phyloP scores from a whole-genome alignment of 192 early-diverging fungal species.

The Coemansia sp. region DNA sequence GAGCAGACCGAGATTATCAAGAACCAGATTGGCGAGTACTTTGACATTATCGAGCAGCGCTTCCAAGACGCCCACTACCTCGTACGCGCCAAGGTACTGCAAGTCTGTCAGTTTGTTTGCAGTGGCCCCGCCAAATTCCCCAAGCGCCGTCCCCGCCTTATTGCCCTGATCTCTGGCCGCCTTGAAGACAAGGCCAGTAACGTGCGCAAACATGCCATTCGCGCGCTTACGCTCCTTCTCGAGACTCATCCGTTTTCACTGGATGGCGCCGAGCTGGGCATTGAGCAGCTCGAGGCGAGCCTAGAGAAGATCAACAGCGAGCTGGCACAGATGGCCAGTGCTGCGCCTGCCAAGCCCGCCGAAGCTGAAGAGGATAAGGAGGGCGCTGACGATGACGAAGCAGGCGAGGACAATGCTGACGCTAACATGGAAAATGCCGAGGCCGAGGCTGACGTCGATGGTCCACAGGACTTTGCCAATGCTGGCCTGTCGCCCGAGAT shows the following conservation, averaged over 20 bases:
- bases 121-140: conserved; percentile 76
- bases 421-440: conserved; percentile 6
- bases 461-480: conserved; percentile 33
- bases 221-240: conserved; percentile 76
- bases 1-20: conserved; percentile 67
- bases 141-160: conserved; percentile 68
- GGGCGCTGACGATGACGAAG: conserved; percentile 28
- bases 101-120: conserved; percentile 75
- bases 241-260: conserved; percentile 86
- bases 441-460: conserved; percentile 36
- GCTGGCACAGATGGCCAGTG: conserved; percentile 59
- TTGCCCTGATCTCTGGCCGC: conserved; percentile 69
- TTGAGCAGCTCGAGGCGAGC: conserved; percentile 67
- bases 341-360: conserved; percentile 21
- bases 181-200: conserved; percentile 88
- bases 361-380: conserved; percentile 30
- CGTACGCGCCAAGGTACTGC: conserved; percentile 84
- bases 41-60: conserved; percentile 88
- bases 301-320: conserved; percentile 65
- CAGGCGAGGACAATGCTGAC: conserved; percentile 19
- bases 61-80: conserved; percentile 88
- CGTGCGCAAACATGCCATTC: conserved; percentile 89
- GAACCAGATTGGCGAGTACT: conserved; percentile 79
- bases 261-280: conserved; percentile 78
- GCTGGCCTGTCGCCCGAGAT: conserved; percentile 51